Percentiles rank a stretch among this genome's conserved stretches.
phyloP scores from a whole-genome alignment of 2,329 filamentous ascomycete genomes.

The Ramularia collo-cygni region DNA sequence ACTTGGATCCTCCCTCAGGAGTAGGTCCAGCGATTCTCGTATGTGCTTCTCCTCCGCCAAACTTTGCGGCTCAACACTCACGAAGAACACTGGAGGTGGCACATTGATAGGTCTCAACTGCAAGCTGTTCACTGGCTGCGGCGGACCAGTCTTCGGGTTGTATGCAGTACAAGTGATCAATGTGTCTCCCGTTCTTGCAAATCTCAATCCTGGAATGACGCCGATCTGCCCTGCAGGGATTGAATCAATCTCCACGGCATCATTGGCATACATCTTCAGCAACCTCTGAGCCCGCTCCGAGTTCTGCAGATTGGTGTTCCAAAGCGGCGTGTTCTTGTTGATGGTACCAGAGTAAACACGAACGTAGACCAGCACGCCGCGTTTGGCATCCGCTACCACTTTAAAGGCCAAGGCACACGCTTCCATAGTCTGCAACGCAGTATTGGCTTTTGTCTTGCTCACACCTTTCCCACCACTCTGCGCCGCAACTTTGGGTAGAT shows the following conservation, averaged over 20 bases:
- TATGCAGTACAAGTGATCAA: constrained; percentile 65
- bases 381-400: constrained; percentile 78
- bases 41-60: constrained; percentile 74
- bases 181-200: constrained; percentile 89
- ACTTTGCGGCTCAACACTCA: constrained; percentile 79
- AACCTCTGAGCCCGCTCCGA: constrained; percentile 75
- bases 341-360: constrained; percentile 83
- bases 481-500: constrained; percentile 3
- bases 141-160: constrained; percentile 56
- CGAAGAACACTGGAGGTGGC: constrained; percentile 90
- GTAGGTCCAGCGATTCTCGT: constrained; percentile 64
- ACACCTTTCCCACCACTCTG: constrained; percentile 28
- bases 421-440: constrained; percentile 55
- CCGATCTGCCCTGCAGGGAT: constrained; percentile 87
- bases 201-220: constrained; percentile 82
- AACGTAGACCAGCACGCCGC: constrained; percentile 85
- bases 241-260: constrained; percentile 74
- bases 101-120: constrained; percentile 84
- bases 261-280: constrained; percentile 81
- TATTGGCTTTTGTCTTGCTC: constrained; percentile 35
- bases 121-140: constrained; percentile 62
- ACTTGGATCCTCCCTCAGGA: constrained; percentile 88
- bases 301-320: constrained; percentile 78
- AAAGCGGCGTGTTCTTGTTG: constrained; percentile 65
- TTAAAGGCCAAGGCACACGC: constrained; percentile 77